A percentile compares a stretch with the other conserved stretches of the same genome.
Evolutionary conservation across 2,329 filamentous ascomycete genomes (phyloP).

Genomic region (Aspergillus texensis): DNA sequence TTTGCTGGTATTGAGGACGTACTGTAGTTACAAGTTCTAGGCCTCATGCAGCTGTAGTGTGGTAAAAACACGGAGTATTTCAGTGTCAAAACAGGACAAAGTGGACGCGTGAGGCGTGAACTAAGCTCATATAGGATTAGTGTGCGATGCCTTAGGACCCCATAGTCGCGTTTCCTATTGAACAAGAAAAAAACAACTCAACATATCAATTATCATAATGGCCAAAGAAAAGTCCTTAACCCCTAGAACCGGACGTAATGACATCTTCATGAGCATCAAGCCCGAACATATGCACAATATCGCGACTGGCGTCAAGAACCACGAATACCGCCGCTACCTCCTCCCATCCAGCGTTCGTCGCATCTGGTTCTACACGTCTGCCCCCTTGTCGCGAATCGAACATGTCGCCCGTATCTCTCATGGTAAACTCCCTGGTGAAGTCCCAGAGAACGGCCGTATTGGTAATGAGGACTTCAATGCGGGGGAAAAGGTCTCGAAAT

Average conservation of each 20-base stretch:
- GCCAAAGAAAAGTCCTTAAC: not conserved
- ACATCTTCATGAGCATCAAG: conserved; percentile 48
- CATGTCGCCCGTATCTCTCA: conserved; percentile 62
- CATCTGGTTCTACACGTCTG: conserved; percentile 64
- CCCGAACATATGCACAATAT: conserved; percentile 46
- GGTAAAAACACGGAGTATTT: too few species aligned
- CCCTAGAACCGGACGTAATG: not conserved
- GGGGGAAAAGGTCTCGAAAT: conserved; percentile 42
- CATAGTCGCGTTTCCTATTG: too few species aligned
- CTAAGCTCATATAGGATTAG: too few species aligned
- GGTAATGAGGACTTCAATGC: conserved; percentile 59
- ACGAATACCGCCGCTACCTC: conserved; percentile 60
- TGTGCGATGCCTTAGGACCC: too few species aligned
- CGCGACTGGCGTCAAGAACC: conserved; percentile 42
- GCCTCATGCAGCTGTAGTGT: too few species aligned
- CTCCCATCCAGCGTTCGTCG: conserved; percentile 56
- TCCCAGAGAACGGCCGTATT: conserved; percentile 48
- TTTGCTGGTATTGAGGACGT: too few species aligned
- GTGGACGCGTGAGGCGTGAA: too few species aligned
- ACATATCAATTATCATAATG: not conserved
- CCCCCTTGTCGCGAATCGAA: conserved; percentile 51
- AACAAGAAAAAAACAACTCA: too few species aligned
- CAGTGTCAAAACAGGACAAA: too few species aligned
- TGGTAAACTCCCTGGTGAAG: conserved; percentile 52
- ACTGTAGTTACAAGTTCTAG: too few species aligned